Evolutionary conservation across 164 flowering plant genomes (phyloP).

Genomic region (Umbellularia californica): DNA sequence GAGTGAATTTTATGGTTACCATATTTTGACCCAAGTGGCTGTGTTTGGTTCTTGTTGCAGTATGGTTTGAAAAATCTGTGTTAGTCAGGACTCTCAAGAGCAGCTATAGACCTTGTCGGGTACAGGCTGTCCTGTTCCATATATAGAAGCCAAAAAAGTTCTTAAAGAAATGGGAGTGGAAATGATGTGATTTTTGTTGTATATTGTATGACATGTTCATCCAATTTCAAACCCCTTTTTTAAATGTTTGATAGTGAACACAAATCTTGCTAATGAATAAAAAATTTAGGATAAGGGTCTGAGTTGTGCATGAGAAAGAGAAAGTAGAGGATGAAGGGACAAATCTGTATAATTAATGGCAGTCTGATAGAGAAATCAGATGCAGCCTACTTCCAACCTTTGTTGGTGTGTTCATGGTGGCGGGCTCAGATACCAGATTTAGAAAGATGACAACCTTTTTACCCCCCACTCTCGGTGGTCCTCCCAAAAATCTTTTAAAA

Average conservation of each 20-base stretch:
- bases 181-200: not conserved
- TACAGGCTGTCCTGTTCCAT: not conserved
- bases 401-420: not conserved
- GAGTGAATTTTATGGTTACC: conserved; percentile 9
- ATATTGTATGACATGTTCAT: not conserved
- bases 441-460: not conserved
- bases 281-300: not conserved
- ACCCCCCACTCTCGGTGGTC: not conserved
- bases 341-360: not conserved
- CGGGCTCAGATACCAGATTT: not conserved
- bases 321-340: not conserved
- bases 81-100: not conserved
- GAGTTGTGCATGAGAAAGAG: not conserved
- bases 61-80: conserved; percentile 13
- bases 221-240: not conserved
- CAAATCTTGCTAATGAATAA: not conserved
- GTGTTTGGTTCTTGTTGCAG: conserved; percentile 4
- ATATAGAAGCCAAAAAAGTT: not conserved
- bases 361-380: not conserved
- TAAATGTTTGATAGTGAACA: no score
- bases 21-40: conserved; percentile 17
- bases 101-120: not conserved
- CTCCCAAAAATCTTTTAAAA: not conserved
- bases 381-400: not conserved
- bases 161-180: not conserved